A percentile compares a stretch with the other conserved stretches of the same genome.
phyloP scores from a whole-genome alignment of 2,329 filamentous ascomycete genomes.

The Aspergillus japonicus region DNA sequence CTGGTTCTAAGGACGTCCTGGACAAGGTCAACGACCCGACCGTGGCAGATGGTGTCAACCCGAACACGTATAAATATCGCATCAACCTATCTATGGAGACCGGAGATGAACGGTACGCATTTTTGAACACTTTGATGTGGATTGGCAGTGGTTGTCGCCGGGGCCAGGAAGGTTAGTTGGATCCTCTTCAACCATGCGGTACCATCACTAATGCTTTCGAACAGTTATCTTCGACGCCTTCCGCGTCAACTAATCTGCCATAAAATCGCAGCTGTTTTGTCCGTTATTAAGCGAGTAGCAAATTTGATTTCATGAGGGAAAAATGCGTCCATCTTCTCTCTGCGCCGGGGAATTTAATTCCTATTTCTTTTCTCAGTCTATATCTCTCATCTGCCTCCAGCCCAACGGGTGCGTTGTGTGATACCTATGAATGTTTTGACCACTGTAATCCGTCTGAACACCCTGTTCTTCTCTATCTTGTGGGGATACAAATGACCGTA shows the following conservation, averaged over 20 bases:
- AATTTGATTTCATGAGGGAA: slow-evolving; percentile 22
- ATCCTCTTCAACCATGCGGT: background rate
- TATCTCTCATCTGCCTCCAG: background rate
- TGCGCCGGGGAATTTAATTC: slow-evolving; percentile 6
- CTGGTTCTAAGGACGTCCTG: slow-evolving; percentile 49
- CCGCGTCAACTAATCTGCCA: slow-evolving; percentile 25
- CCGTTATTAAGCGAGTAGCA: slow-evolving; percentile 26
- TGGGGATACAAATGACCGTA: background rate
- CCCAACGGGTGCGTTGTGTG: background rate
- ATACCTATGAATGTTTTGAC: background rate
- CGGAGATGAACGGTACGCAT: slow-evolving; percentile 50
- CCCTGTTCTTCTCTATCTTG: background rate
- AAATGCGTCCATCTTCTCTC: slow-evolving; percentile 15
- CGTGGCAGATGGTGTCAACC: slow-evolving; percentile 48
- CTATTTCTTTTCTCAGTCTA: background rate
- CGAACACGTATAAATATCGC: slow-evolving; percentile 51
- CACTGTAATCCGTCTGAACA: background rate
- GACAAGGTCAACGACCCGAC: slow-evolving; percentile 48
- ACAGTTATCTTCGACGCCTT: slow-evolving; percentile 29
- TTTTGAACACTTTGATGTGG: slow-evolving; percentile 53
- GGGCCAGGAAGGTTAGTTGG: slow-evolving; percentile 44
- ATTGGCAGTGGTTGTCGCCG: slow-evolving; percentile 50
- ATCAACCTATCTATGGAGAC: slow-evolving; percentile 50
- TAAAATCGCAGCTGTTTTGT: slow-evolving; percentile 20
- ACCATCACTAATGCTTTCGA: slow-evolving; percentile 10